Conservation (phyloP, 2,329 filamentous ascomycete species). For the Coniosporium tulheliwenetii region DNA sequence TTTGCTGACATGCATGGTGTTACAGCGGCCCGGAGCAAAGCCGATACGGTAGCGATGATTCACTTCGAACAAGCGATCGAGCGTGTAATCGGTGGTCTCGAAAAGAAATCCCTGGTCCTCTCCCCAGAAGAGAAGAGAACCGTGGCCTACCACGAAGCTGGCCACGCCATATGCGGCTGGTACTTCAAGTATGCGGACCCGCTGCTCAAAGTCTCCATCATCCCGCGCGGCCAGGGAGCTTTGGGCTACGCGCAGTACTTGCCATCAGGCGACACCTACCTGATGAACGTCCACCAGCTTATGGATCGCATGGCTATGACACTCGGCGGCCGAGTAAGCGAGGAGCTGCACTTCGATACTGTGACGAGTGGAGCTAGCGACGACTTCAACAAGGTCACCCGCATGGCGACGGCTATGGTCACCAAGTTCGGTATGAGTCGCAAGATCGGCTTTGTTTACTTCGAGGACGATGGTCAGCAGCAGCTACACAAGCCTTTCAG, state of each 20-base stretch:
- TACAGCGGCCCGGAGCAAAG: constrained; percentile 67
- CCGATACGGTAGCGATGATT: constrained; percentile 65
- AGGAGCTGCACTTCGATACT: constrained; percentile 92
- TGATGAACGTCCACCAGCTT: constrained; percentile 89
- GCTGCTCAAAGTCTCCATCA: constrained; percentile 95
- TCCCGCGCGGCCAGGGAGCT: constrained; percentile 84
- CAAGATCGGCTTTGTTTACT: constrained; percentile 86
- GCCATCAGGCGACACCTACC: constrained; percentile 78
- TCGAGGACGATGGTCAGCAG: constrained; percentile 65
- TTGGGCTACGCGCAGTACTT: constrained; percentile 95
- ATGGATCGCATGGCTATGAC: constrained; percentile 99
- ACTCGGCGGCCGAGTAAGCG: constrained; percentile 82
- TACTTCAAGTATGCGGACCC: constrained; percentile 95
- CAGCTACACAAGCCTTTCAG: constrained; percentile 90
- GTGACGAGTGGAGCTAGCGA: constrained; percentile 91
- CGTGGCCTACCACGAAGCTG: constrained; percentile 95
- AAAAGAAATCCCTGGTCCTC: constrained; percentile 93
- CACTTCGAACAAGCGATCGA: constrained; percentile 98
- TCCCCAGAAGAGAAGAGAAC: constrained; percentile 88
- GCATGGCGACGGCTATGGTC: constrained; percentile 93
- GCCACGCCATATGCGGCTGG: constrained; percentile 97
- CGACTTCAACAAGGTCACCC: constrained; percentile 96
- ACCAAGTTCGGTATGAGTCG: constrained; percentile 98
- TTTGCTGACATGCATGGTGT: constrained; percentile 22
- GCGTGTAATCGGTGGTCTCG: constrained; percentile 86